Evolutionary conservation across 306 rosid genomes (phyloP).

Genomic region (Quercus engelmannii): DNA sequence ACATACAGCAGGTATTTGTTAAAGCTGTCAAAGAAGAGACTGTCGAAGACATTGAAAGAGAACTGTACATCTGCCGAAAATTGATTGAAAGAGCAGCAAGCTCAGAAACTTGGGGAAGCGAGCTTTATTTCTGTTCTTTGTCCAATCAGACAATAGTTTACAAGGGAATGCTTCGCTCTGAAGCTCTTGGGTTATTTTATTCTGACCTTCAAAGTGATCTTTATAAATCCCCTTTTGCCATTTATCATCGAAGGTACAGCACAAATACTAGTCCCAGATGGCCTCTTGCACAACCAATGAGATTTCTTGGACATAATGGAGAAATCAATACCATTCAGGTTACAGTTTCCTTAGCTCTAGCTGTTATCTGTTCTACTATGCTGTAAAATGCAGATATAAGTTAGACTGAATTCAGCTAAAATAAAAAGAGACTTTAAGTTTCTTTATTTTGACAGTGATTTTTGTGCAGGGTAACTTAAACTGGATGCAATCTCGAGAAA

Average conservation of each 20-base stretch:
- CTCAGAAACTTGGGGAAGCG: constrained; percentile 90
- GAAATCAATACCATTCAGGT: constrained; percentile 99
- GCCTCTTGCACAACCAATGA: constrained; percentile 99
- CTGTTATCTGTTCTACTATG: constrained; percentile 15
- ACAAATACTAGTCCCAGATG: constrained; percentile 98
- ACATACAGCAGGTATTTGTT: constrained; percentile 93
- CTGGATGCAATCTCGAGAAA: constrained; percentile 99
- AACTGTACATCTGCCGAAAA: constrained; percentile 92
- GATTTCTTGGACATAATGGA: constrained; percentile 97
- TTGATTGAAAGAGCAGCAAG: constrained; percentile 83
- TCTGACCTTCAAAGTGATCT: constrained; percentile 88
- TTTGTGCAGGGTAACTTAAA: constrained; percentile 85
- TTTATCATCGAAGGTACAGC: constrained; percentile 97
- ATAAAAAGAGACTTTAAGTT: background rate
- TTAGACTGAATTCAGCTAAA: background rate
- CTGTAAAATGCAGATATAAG: constrained; percentile 8
- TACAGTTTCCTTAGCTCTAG: constrained; percentile 22
- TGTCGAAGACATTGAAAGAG: constrained; percentile 91
- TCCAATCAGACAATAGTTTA: constrained; percentile 95
- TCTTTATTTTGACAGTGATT: constrained; percentile 23
- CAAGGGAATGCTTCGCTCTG: constrained; percentile 99
- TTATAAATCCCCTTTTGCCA: constrained; percentile 85
- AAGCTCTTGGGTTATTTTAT: constrained; percentile 90
- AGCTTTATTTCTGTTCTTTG: constrained; percentile 96
- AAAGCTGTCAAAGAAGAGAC: constrained; percentile 85